Evolutionary conservation across 2,329 filamentous ascomycete species (phyloP).

Genomic region (Coccinonectria pachysandricola): DNA sequence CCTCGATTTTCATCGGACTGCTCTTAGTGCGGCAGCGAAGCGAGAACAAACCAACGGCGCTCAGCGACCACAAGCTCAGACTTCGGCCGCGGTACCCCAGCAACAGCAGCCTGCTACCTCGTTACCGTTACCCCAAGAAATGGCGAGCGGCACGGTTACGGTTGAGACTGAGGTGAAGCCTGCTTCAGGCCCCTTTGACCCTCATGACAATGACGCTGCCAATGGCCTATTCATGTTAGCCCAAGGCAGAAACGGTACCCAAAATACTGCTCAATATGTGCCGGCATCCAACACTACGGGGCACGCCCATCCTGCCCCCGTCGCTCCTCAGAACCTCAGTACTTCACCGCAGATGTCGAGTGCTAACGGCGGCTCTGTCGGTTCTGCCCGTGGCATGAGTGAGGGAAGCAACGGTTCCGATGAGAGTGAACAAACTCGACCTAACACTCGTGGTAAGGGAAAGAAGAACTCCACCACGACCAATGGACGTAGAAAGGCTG

Average conservation of each 20-base stretch:
- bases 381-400: conserved; percentile 46
- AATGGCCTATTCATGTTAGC: conserved; percentile 91
- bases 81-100: conserved; percentile 27
- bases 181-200: conserved; percentile 60
- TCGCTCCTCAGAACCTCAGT: conserved; percentile 25
- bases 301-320: conserved; percentile 37
- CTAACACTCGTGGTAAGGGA: conserved; percentile 53
- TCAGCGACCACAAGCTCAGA: conserved; percentile 22
- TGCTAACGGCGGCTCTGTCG: conserved; percentile 36
- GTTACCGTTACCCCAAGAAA: conserved; percentile 46
- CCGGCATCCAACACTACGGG: conserved; percentile 34
- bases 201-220: conserved; percentile 89
- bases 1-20: conserved; percentile 89
- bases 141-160: conserved; percentile 27
- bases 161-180: conserved; percentile 41
- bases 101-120: too few species aligned
- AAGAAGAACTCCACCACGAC: conserved; percentile 51
- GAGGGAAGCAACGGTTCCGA: conserved; percentile 66
- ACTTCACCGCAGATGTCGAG: conserved; percentile 41
- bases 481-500: conserved; percentile 71
- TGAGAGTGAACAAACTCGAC: conserved; percentile 58
- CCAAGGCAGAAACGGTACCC: conserved; percentile 51
- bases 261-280: conserved; percentile 38
- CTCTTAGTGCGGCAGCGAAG: conserved; percentile 67
- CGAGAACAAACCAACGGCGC: conserved; percentile 34